These are phyloP conservation scores for Angomonas desouzai DNA, from an alignment of 208 protist species.

Conservation along the genomic window DNA sequence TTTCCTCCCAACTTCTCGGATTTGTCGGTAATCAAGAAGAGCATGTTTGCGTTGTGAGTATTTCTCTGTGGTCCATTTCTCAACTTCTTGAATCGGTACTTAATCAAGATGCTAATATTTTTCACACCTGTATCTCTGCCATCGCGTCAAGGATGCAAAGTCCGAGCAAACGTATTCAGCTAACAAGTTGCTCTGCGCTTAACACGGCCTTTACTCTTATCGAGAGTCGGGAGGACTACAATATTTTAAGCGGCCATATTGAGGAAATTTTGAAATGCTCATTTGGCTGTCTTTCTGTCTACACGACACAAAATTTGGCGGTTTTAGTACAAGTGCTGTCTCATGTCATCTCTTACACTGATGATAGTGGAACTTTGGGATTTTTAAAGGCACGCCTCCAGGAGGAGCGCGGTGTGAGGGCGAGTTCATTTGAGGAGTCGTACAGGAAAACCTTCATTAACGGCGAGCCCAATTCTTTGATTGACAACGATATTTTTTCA, in stretches of 20 bases:
- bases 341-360: constrained; percentile 22
- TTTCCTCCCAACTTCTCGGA: constrained; percentile 45
- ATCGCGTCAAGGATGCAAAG: constrained; percentile 57
- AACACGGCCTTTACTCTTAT: constrained; percentile 36
- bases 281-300: constrained; percentile 61
- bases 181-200: constrained; percentile 58
- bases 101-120: neutral
- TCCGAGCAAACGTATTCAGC: constrained; percentile 76
- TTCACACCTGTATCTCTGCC: constrained; percentile 35
- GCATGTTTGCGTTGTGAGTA: constrained; percentile 83
- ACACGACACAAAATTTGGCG: constrained; percentile 66
- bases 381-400: constrained; percentile 39
- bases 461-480: constrained; percentile 41
- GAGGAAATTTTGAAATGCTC: constrained; percentile 29
- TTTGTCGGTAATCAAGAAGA: constrained; percentile 42
- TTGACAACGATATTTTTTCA: constrained; percentile 85
- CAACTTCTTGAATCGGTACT: constrained; percentile 53
- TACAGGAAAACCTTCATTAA: constrained; percentile 59
- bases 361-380: constrained; percentile 19
- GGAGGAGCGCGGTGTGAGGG: constrained; percentile 29
- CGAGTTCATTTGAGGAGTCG: constrained; percentile 56
- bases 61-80: constrained; percentile 79
- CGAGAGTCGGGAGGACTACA: constrained; percentile 30
- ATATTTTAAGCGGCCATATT: constrained; percentile 22
- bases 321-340: constrained; percentile 55